Base-by-base conservation (phyloP, 371 early-diverging fungal genomes). In the Saksenaea oblongispora region DNA sequence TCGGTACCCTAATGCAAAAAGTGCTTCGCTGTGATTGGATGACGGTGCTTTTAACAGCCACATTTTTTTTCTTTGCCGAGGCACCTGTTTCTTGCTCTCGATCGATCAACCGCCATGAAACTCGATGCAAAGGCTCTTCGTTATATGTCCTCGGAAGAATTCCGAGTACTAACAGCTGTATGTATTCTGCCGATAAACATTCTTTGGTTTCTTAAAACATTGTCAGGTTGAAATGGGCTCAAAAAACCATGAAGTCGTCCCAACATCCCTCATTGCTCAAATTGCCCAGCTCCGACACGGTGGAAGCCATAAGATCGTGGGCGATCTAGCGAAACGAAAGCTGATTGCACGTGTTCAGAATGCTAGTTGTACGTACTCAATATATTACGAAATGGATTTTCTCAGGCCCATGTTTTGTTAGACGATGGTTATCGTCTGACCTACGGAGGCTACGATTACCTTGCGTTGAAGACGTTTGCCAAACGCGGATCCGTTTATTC, bases 361-460 rank as follows among this genome's bases (percentile, higher is more conserved):
- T 72, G 85, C 91, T 61, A 93, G 90, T 70, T 97, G 91, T 93
- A 83, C 42, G 42, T 41, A 31, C 31, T 31, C 4, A 31, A 31
- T 31, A 31, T 31, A n/a, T 41, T 41, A 17, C 42, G 14, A 41
- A 41, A 14, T 14, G n/a, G 42, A 5, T 41, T 41, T 41, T 17
- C 42, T 41, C 0, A 41, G 42, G 42, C 42, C 14, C 42, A 41
- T 0, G 13, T 51, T 17, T 42, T 9, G 54, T 28, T 64, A 93
- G 92, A 98, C 77, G 95, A 95, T 58, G 98, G 98, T 14, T 99
- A 99, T 78, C 89, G 97, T 37, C 85, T 99, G 59, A 96, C 99
- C 8, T 98, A 98, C 79, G 97, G 97, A 65, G 99, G 99, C 14
- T 98, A 98, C 79, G 99, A 99, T 78, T 98, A 98, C 76, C 83